phyloP scores from a whole-genome alignment of 495 filamentous ascomycete genomes.

The Trichoderma reesei region DNA sequence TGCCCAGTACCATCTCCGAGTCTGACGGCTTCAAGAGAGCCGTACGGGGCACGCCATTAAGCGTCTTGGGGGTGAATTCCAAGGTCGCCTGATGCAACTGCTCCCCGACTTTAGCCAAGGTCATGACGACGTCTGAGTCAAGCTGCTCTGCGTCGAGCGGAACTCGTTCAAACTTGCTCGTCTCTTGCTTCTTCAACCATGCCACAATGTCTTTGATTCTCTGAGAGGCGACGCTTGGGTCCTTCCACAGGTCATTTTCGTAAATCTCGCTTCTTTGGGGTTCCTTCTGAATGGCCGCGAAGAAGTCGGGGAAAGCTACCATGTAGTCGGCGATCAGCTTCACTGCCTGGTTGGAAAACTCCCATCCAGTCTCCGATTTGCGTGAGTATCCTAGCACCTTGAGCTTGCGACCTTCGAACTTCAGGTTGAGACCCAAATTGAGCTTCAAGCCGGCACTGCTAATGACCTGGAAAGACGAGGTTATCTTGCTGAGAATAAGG shows the following conservation, averaged over 20 bases:
- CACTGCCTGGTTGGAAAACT: constrained; percentile 81
- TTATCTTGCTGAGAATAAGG: constrained; percentile 88
- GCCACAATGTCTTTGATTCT: constrained; percentile 74
- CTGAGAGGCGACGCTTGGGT: constrained; percentile 53
- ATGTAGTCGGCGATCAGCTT: constrained; percentile 78
- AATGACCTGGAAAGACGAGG: constrained; percentile 78
- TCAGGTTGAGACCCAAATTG: constrained; percentile 91
- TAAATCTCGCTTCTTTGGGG: constrained; percentile 36
- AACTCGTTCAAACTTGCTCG: constrained; percentile 84
- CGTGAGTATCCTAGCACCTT: constrained; percentile 96
- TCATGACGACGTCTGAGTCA: constrained; percentile 80
- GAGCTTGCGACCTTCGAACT: constrained; percentile 88
- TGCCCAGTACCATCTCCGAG: constrained; percentile 78
- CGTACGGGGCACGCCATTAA: constrained; percentile 69
- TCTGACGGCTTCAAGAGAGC: constrained; percentile 85
- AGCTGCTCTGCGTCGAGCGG: constrained; percentile 93
- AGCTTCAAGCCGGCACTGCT: constrained; percentile 64
- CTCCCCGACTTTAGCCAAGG: constrained; percentile 59
- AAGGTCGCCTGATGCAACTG: constrained; percentile 34
- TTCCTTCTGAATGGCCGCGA: constrained; percentile 69
- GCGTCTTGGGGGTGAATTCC: constrained; percentile 48
- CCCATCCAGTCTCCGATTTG: constrained; percentile 77
- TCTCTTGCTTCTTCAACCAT: constrained; percentile 85
- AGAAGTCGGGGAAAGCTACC: constrained; percentile 88
- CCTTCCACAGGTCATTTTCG: constrained; percentile 79